Evolutionary conservation across 768 basidiomycete species (phyloP).

Genomic region (Dentipellis sp.): DNA sequence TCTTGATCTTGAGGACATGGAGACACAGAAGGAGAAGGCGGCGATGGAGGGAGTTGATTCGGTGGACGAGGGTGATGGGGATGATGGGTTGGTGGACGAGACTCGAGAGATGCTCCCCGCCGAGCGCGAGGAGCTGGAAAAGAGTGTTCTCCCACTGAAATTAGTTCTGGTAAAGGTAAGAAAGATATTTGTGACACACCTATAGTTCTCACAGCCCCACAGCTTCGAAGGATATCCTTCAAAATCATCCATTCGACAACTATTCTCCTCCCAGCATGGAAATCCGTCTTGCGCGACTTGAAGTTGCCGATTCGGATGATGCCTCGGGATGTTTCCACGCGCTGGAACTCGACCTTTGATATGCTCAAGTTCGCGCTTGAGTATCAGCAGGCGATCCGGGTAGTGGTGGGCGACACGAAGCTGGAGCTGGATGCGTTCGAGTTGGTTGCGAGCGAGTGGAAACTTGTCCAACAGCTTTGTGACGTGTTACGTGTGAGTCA

Average conservation of each 20-base stretch:
- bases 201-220: not conserved
- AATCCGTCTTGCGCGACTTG: not conserved
- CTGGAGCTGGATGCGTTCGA: no score
- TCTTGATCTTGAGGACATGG: not conserved
- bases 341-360: no score
- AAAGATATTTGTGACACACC: not conserved
- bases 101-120: conserved; percentile 5
- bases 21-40: not conserved
- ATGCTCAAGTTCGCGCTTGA: not conserved
- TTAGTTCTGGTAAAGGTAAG: conserved; percentile 25
- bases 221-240: conserved; percentile 11
- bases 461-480: conserved; percentile 7
- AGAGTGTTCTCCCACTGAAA: conserved; percentile 16
- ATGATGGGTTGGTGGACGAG: conserved; percentile 20
- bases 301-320: not conserved
- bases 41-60: not conserved
- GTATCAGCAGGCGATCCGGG: no score
- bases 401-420: no score
- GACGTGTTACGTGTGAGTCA: conserved; percentile 16
- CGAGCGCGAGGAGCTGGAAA: conserved; percentile 13
- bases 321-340: conserved; percentile 13
- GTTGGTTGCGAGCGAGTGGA: conserved; percentile 11
- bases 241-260: conserved; percentile 10
- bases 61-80: conserved; percentile 6
- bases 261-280: conserved; percentile 2